phyloP scores from a whole-genome alignment of 2,329 filamentous ascomycete genomes.

The Colletotrichum lini region DNA sequence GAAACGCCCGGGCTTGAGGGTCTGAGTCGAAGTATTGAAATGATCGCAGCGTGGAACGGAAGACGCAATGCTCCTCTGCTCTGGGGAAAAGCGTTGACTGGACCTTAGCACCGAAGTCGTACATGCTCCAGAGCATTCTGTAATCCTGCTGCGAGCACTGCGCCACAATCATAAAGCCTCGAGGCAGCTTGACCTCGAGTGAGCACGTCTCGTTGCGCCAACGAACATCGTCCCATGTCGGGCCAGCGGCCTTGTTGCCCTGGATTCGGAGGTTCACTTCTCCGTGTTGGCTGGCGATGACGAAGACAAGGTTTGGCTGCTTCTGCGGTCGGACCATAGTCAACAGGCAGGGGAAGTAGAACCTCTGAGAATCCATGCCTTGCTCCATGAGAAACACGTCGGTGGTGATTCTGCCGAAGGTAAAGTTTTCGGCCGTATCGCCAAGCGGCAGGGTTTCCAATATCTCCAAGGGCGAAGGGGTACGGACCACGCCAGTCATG shows the following conservation, averaged over 20 bases:
- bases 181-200: slow-evolving; percentile 79
- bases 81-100: slow-evolving; percentile 79
- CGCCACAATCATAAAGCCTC: slow-evolving; percentile 81
- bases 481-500: slow-evolving; percentile 63
- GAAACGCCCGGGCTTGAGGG: slow-evolving; percentile 79
- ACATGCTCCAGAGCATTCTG: slow-evolving; percentile 83
- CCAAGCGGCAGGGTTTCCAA: slow-evolving; percentile 81
- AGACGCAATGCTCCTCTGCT: slow-evolving; percentile 78
- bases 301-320: slow-evolving; percentile 78
- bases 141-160: slow-evolving; percentile 84
- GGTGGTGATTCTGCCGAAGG: slow-evolving; percentile 83
- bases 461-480: slow-evolving; percentile 65
- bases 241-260: slow-evolving; percentile 75
- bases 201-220: slow-evolving; percentile 80
- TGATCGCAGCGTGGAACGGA: slow-evolving; percentile 77
- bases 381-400: slow-evolving; percentile 82
- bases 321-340: slow-evolving; percentile 80
- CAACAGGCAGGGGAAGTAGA: slow-evolving; percentile 80
- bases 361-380: slow-evolving; percentile 76
- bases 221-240: slow-evolving; percentile 85
- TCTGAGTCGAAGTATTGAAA: slow-evolving; percentile 87
- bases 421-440: slow-evolving; percentile 82
- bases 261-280: slow-evolving; percentile 83
- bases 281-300: slow-evolving; percentile 85
- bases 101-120: slow-evolving; percentile 85